Evolutionary conservation across 177 flowering plant genomes (phyloP).

Genomic region (Vitis hybrid): DNA sequence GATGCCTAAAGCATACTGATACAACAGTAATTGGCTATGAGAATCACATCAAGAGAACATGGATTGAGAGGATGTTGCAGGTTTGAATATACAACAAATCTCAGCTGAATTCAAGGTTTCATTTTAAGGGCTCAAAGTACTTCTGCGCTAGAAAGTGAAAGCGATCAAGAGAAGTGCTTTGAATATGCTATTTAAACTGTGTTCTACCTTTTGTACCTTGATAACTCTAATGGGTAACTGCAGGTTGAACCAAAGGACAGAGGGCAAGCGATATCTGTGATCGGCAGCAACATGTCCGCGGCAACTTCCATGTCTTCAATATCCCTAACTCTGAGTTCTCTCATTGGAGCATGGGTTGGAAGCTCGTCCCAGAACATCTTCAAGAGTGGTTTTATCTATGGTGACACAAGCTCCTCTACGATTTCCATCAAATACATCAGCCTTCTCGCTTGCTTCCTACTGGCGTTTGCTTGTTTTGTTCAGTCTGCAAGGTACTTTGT

Average conservation of each 20-base stretch:
- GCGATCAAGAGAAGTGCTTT: too few species aligned
- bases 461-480: constrained; percentile 60
- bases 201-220: not conserved
- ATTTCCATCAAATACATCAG: constrained; percentile 53
- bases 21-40: constrained; percentile 68
- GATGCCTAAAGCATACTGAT: constrained; percentile 37
- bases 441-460: constrained; percentile 47
- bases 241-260: constrained; percentile 45
- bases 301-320: constrained; percentile 45
- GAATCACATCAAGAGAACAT: constrained; percentile 56
- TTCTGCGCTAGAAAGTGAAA: too few species aligned
- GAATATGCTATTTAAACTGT: too few species aligned
- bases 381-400: constrained; percentile 39
- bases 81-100: constrained; percentile 20
- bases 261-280: constrained; percentile 40
- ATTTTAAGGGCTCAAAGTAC: too few species aligned
- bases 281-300: constrained; percentile 44
- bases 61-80: constrained; percentile 72
- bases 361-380: constrained; percentile 39
- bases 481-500: constrained; percentile 50
- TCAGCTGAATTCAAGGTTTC: not conserved
- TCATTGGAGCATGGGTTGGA: constrained; percentile 63
- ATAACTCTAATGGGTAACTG: not conserved
- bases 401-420: constrained; percentile 44
- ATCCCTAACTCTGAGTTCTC: constrained; percentile 47